Evolutionary conservation across 2,329 filamentous ascomycete species (phyloP).

Genomic region (Colletotrichum gloeosporioides): DNA sequence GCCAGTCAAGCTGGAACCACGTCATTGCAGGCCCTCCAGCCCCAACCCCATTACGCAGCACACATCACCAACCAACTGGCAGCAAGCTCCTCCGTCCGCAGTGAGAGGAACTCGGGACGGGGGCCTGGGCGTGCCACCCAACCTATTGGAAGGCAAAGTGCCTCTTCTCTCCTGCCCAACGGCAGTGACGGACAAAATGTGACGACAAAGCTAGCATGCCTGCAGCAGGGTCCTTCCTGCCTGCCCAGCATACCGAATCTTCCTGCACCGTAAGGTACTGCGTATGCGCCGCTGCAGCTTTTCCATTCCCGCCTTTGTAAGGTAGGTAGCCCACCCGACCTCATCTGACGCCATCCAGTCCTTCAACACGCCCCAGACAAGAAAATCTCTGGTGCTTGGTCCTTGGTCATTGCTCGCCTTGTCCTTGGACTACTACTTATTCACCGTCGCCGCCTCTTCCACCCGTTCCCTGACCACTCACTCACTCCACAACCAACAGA

Average conservation of each 20-base stretch:
- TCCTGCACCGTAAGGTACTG: not conserved
- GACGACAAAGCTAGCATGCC: not conserved
- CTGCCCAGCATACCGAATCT: not conserved
- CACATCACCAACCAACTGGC: conserved; percentile 2
- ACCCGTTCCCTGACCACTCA: no score
- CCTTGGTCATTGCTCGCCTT: not conserved
- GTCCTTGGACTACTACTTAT: conserved; percentile 8
- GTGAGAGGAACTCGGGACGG: not conserved
- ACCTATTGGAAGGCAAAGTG: not conserved
- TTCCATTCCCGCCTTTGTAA: not conserved
- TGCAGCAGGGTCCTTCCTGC: not conserved
- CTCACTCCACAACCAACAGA: not conserved
- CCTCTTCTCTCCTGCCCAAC: not conserved
- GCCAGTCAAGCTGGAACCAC: conserved; percentile 10
- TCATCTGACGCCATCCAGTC: conserved; percentile 17
- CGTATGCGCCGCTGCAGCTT: not conserved
- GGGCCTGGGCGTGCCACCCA: not conserved
- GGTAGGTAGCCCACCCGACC: not conserved
- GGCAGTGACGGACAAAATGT: not conserved
- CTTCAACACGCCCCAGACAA: not conserved
- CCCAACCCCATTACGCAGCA: conserved; percentile 13
- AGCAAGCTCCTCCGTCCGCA: not conserved
- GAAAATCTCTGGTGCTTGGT: not conserved
- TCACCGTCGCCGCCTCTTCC: not conserved
- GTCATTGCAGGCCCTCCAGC: conserved; percentile 13